Percentiles rank a stretch among this genome's conserved stretches.
Conservation (phyloP, 1,284 basidiomycete genomes). For the Trametes polyzona region DNA sequence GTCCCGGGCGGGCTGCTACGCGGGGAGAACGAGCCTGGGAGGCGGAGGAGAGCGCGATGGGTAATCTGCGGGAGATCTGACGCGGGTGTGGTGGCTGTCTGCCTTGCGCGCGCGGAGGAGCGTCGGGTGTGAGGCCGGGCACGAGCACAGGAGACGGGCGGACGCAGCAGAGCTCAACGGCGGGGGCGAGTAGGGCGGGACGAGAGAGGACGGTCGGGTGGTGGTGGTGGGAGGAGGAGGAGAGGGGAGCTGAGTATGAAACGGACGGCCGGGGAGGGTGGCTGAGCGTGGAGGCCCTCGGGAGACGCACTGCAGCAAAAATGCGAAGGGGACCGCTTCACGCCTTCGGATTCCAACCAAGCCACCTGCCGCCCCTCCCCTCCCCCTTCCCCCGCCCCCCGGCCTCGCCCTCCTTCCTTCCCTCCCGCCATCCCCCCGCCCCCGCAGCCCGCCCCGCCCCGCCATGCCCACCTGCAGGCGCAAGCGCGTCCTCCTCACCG, state of each 20-base stretch:
- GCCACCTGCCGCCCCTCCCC: slow-evolving; percentile 33
- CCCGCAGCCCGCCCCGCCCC: slow-evolving; percentile 21
- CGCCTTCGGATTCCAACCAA: slow-evolving; percentile 36
- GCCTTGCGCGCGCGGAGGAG: slow-evolving; percentile 10
- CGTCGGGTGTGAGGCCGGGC: slow-evolving; percentile 17
- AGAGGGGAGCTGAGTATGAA: slow-evolving; percentile 29
- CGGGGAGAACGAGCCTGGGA: slow-evolving; percentile 9
- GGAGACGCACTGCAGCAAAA: slow-evolving; percentile 38
- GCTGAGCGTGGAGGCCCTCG: slow-evolving; percentile 34
- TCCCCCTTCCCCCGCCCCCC: slow-evolving; percentile 28
- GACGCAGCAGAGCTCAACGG: background rate
- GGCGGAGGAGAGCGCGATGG: slow-evolving; percentile 9
- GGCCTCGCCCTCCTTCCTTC: slow-evolving; percentile 28
- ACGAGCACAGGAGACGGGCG: slow-evolving; percentile 9
- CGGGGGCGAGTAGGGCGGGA: background rate
- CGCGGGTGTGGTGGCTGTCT: slow-evolving; percentile 17
- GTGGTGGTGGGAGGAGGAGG: slow-evolving; percentile 15
- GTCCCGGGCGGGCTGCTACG: slow-evolving; percentile 1
- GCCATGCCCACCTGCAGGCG: slow-evolving; percentile 88
- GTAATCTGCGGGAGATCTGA: slow-evolving; percentile 21
- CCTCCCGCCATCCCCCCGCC: slow-evolving; percentile 13
- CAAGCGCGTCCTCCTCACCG: slow-evolving; percentile 87
- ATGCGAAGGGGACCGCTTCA: slow-evolving; percentile 39
- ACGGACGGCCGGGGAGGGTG: slow-evolving; percentile 23
- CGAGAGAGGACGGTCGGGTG: background rate